Evolutionary conservation across 2,329 filamentous ascomycete species (phyloP), one percentile per base, ranked within the genome.

Genomic region (Diplocarpon mali): DNA sequence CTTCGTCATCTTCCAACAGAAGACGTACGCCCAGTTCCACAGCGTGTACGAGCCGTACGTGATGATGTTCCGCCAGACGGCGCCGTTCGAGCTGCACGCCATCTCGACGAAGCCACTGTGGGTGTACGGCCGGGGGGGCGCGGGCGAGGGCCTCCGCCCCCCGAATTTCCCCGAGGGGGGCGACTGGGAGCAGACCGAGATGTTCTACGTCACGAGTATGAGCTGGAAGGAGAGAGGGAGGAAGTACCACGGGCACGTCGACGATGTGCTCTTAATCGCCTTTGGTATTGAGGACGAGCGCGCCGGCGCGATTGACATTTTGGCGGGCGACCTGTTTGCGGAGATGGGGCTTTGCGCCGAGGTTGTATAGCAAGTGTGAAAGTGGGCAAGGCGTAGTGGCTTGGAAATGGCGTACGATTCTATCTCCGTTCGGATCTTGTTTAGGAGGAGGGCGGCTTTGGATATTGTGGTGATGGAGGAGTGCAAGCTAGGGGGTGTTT

Each of bases 121-220:
- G 29, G 29, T 30, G 29, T 30, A 13, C 29, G 29, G 13, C 29
- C 29, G 29, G 29, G 13, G 13, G 29, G 29, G 8, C 29, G 29
- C 29, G 29, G 29, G 29, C 5, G 34, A 47, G 14, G 50, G 42
- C 1, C 37, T 34, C 11, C 31, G n/a, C 5, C 40, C 3, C n/a
- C 13, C 17, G 11, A 14, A 24, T 5, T 28, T 42, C 32, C 14
- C n/a, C 2, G 28, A 12, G 14, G 34, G 40, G 2, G 32, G 20
- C n/a, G 28, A 36, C 14, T 56, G 48, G 53, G 55, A 59, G 1
- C 64, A 66, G 17, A 69, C 67, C 0, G 71, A 76, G 52, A 75
- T 78, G 72, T 60, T 79, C 24, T 79, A 77, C 49, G 62, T 78
- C 0, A 78, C 73, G 0, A 72, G 68, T 0, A 69, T 77, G 30